phyloP scores from a whole-genome alignment of 768 basidiomycete species.

The Udeniomyces megalosporus region DNA sequence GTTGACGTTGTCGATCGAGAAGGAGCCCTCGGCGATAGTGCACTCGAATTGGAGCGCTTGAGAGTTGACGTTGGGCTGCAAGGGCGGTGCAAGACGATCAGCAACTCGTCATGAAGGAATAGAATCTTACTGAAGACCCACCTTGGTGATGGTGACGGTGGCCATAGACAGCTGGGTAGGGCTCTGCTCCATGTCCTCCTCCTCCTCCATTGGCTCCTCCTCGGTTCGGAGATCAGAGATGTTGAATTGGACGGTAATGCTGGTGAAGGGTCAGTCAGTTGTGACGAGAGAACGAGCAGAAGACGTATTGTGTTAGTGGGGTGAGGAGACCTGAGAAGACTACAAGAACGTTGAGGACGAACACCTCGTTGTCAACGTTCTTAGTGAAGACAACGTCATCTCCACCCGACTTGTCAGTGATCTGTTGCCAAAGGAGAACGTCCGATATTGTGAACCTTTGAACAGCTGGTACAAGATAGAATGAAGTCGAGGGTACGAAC shows the following conservation, averaged over 20 bases:
- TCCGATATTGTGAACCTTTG: neutral
- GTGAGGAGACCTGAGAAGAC: neutral
- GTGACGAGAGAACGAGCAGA: neutral
- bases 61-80: slow-evolving; percentile 33
- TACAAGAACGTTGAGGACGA: slow-evolving; percentile 24
- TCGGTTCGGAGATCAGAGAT: slow-evolving; percentile 58
- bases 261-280: slow-evolving; percentile 31
- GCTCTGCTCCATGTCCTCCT: slow-evolving; percentile 23
- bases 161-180: neutral
- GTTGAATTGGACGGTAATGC: slow-evolving; percentile 80
- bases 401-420: slow-evolving; percentile 51
- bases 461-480: neutral
- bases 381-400: slow-evolving; percentile 73
- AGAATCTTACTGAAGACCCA: neutral
- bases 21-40: slow-evolving; percentile 26
- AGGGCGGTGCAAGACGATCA: neutral
- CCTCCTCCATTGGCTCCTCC: slow-evolving; percentile 21
- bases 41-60: slow-evolving; percentile 48
- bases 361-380: slow-evolving; percentile 82
- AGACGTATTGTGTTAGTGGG: neutral
- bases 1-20: slow-evolving; percentile 69
- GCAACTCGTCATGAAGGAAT: neutral
- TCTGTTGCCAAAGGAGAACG: slow-evolving; percentile 30
- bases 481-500: slow-evolving; percentile 33
- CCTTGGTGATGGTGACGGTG: slow-evolving; percentile 52